Conservation (phyloP, 2,329 filamentous ascomycete species). For the Arthroderma sp. region DNA sequence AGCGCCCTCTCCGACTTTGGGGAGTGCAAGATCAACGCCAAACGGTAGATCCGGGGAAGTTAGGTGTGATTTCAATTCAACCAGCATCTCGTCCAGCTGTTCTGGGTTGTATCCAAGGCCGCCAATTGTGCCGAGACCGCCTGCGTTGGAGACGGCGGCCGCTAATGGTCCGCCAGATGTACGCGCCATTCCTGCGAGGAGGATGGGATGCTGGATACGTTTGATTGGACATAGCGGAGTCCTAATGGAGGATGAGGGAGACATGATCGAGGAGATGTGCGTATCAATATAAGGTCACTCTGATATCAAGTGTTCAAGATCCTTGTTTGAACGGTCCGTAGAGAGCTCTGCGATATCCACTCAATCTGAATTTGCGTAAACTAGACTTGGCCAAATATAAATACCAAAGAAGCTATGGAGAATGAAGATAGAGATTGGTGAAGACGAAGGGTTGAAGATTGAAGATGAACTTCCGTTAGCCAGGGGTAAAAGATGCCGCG, state of each 20-base stretch:
- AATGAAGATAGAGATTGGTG: not conserved
- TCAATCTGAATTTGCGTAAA: not conserved
- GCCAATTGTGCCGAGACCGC: slow-evolving; percentile 58
- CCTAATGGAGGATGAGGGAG: slow-evolving; percentile 42
- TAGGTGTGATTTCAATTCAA: slow-evolving; percentile 71
- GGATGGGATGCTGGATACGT: slow-evolving; percentile 73
- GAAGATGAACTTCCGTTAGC: too few relatives aligned
- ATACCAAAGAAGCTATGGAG: not conserved
- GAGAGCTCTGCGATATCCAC: too few relatives aligned
- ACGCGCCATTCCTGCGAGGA: slow-evolving; percentile 89
- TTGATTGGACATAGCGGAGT: slow-evolving; percentile 71
- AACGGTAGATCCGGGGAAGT: slow-evolving; percentile 60
- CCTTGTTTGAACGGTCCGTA: not conserved
- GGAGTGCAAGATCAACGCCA: slow-evolving; percentile 81
- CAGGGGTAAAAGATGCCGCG: not conserved
- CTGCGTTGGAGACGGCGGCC: slow-evolving; percentile 78
- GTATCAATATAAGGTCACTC: not conserved
- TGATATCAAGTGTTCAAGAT: not conserved
- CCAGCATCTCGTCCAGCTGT: slow-evolving; percentile 67
- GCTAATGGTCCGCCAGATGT: slow-evolving; percentile 67
- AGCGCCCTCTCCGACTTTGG: slow-evolving; percentile 72
- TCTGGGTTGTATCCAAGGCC: slow-evolving; percentile 58
- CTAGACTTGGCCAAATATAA: not conserved
- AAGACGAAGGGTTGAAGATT: too few relatives aligned
- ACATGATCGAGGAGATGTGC: slow-evolving; percentile 13